Evolutionary conservation across 768 basidiomycete genomes (phyloP), one percentile per base, ranked within the genome.

Genomic region (Serendipita sp.): DNA sequence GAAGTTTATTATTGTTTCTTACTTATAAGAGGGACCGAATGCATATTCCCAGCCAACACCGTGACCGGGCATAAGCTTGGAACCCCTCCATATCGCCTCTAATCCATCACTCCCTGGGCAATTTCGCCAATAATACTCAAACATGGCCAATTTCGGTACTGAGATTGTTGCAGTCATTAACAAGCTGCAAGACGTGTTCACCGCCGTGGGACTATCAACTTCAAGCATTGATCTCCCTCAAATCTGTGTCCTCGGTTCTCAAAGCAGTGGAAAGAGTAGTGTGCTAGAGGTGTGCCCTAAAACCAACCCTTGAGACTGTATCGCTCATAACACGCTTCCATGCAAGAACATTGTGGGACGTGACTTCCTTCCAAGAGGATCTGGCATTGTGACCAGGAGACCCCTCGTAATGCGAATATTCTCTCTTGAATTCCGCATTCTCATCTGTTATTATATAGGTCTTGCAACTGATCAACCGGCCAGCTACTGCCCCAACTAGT

Each of bases 301-400:
- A 24, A 51, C 62, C 32, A 62, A 16, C 32, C 63, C 13, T 60
- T 64, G 45, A 46, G 18, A 46, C 18, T 46, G 45, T 46, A 24
- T 24, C 24, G 24, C 24, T 24, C 24, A 24, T 1, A 24, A 24
- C 24, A 24, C 24, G 24, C 24, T 24, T 24, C 24, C 24, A 24
- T 24, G 24, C 30, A 62, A 95, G 92, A 96, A 98, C 77, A 93
- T 97, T 69, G 94, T 97, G 64, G 96, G 96, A 66, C 84, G 95
- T 69, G 96, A 99, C 75, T 99, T 99, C 80, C 74, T 99, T 73
- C 96, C 96, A 76, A 89, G 96, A 80, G 96, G 96, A 74, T 90
- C 93, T 65, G 95, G 95, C 76, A 99, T 99, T 72, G 95, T 99
- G 75, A 98, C 95, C 62, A 84, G 95, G 72, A 84, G 96, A 73